These are phyloP conservation scores for Lachnellula hyalina DNA, from an alignment of 2,329 filamentous ascomycete genomes.

Conservation along the genomic window DNA sequence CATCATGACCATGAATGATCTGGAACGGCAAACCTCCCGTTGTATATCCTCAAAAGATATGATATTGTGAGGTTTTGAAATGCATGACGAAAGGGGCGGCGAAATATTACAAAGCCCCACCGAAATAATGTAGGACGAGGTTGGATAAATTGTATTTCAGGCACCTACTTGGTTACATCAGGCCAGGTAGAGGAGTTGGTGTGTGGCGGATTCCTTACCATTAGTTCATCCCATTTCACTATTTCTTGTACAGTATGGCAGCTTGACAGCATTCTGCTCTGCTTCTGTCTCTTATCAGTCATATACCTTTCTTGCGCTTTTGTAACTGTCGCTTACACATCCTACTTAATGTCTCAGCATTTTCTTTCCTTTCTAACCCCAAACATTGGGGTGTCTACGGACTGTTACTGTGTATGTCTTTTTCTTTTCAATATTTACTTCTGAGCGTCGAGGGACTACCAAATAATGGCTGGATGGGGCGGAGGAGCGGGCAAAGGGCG, in stretches of 20 bases:
- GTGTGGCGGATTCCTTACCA: conserved; percentile 17
- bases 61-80: background rate
- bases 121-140: conserved; percentile 6
- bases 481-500: background rate
- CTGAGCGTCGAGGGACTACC: background rate
- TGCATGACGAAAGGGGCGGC: background rate
- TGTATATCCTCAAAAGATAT: background rate
- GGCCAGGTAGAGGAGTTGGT: conserved; percentile 27
- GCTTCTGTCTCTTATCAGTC: background rate
- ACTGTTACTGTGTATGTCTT: background rate
- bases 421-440: background rate
- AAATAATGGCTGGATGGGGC: background rate
- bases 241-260: conserved; percentile 25
- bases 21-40: background rate
- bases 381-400: background rate
- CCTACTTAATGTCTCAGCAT: background rate
- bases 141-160: conserved; percentile 16
- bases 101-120: background rate
- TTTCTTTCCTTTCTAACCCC: background rate
- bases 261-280: conserved; percentile 3
- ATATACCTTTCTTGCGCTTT: conserved; percentile 9
- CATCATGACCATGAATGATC: conserved; percentile 6
- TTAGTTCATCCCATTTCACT: conserved; percentile 10
- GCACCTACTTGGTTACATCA: conserved; percentile 21
- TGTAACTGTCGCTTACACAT: conserved; percentile 4